Percentiles rank a stretch among this genome's conserved stretches.
Conservation (phyloP, 2,329 filamentous ascomycete species). For the Verticillium alfalfae region DNA sequence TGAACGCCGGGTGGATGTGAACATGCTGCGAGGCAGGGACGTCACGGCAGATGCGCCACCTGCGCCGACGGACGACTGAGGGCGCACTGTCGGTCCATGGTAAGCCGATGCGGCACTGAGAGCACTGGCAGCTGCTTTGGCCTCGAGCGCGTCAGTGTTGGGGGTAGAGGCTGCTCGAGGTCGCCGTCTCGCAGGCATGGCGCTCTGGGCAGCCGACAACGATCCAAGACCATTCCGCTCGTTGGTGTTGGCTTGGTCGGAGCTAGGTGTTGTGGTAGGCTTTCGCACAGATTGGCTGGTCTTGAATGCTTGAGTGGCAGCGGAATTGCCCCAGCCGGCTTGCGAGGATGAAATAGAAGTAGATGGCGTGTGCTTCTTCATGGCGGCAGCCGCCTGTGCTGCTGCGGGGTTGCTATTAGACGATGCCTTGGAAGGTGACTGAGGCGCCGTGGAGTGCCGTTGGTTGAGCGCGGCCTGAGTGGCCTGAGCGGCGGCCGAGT, state of each 20-base stretch:
- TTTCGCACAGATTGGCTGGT: conserved; percentile 23
- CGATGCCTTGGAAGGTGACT: neutral
- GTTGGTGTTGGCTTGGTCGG: conserved; percentile 30
- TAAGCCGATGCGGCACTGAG: conserved; percentile 68
- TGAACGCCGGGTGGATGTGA: conserved; percentile 68
- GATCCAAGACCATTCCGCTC: conserved; percentile 41
- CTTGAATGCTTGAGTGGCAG: conserved; percentile 63
- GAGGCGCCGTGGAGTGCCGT: neutral
- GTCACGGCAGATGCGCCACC: conserved; percentile 63
- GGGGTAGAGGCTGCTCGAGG: conserved; percentile 62
- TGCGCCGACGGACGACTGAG: conserved; percentile 46
- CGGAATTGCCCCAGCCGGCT: conserved; percentile 56
- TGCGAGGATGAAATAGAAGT: conserved; percentile 9
- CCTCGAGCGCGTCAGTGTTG: conserved; percentile 40
- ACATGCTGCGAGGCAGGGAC: conserved; percentile 69
- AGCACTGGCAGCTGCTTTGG: conserved; percentile 60
- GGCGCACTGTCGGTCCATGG: conserved; percentile 43
- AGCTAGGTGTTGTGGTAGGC: conserved; percentile 23
- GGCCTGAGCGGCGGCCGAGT: conserved; percentile 33
- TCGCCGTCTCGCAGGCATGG: conserved; percentile 54
- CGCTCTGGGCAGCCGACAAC: conserved; percentile 69
- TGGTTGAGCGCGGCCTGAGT: neutral
- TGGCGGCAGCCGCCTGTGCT: conserved; percentile 14
- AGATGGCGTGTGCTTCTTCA: conserved; percentile 3
- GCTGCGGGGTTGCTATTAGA: neutral